These are phyloP conservation scores for Pseudocercospora musae DNA, from an alignment of 2,329 filamentous ascomycete genomes.

Conservation along the genomic window DNA sequence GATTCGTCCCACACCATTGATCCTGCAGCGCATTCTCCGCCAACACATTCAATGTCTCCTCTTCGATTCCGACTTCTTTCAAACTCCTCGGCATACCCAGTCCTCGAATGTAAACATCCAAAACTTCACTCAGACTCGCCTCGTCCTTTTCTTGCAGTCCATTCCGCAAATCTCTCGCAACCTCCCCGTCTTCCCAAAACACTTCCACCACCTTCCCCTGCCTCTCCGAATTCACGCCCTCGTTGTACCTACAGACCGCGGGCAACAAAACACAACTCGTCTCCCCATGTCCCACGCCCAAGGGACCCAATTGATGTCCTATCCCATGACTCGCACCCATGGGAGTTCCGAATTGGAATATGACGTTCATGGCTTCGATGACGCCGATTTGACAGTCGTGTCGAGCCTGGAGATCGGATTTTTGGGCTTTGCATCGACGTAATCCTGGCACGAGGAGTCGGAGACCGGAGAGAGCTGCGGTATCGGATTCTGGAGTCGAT, in stretches of 20 bases:
- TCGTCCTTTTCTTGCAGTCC: conserved; percentile 28
- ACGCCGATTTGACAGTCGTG: conserved; percentile 51
- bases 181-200: conserved; percentile 39
- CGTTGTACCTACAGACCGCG: conserved; percentile 57
- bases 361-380: conserved; percentile 52
- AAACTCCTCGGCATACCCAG: conserved; percentile 55
- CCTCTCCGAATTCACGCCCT: conserved; percentile 38
- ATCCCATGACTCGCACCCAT: conserved; percentile 43
- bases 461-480: conserved; percentile 40
- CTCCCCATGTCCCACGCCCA: conserved; percentile 59
- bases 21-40: conserved; percentile 52
- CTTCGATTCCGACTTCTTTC: conserved; percentile 50
- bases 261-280: conserved; percentile 57
- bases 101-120: conserved; percentile 51
- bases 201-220: conserved; percentile 43
- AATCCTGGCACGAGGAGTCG: conserved; percentile 44
- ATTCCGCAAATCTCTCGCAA: conserved; percentile 37
- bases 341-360: conserved; percentile 41
- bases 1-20: conserved; percentile 51
- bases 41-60: conserved; percentile 47
- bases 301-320: conserved; percentile 46
- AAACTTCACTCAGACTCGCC: conserved; percentile 49
- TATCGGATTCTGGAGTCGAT: conserved; percentile 37
- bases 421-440: conserved; percentile 39
- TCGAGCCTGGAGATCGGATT: conserved; percentile 42